A percentile compares a stretch with the other conserved stretches of the same genome.
Evolutionary conservation across 805 yeast species (phyloP).

Genomic region (Zygotorulaspora florentina): DNA sequence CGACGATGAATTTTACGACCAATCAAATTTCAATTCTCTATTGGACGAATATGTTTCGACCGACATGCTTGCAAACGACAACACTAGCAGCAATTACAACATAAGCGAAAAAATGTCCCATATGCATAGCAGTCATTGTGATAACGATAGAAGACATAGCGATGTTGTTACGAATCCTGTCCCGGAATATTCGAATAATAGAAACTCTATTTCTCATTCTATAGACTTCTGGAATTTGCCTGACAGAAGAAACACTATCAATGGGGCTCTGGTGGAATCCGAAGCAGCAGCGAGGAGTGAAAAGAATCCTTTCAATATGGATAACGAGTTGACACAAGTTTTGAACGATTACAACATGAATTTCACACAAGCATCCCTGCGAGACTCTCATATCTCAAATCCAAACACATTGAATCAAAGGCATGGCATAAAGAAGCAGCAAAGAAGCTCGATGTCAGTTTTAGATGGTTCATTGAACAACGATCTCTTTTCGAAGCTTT

Average conservation of each 20-base stretch:
- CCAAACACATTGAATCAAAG: conserved; percentile 7
- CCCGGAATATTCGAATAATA: conserved; percentile 12
- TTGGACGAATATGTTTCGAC: conserved; percentile 17
- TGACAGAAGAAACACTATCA: conserved; percentile 8
- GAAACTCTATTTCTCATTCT: conserved; percentile 31
- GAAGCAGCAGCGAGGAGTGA: neutral
- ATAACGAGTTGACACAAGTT: conserved; percentile 24
- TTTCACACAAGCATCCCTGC: conserved; percentile 9
- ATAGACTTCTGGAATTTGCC: conserved; percentile 30
- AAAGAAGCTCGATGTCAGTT: conserved; percentile 27
- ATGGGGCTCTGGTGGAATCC: conserved; percentile 1
- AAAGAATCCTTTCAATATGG: conserved; percentile 12
- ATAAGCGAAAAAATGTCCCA: neutral
- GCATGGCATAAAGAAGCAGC: conserved; percentile 28
- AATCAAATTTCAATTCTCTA: conserved; percentile 5
- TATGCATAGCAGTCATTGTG: conserved; percentile 6
- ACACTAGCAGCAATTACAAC: neutral
- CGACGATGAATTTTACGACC: conserved; percentile 1
- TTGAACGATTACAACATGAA: conserved; percentile 26
- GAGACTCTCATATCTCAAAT: conserved; percentile 2
- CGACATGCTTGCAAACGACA: conserved; percentile 10
- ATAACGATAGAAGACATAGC: conserved; percentile 21
- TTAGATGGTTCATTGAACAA: conserved; percentile 21
- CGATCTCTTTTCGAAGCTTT: conserved; percentile 24
- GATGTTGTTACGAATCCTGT: conserved; percentile 18